Conservation (phyloP, 192 early-diverging fungal genomes). For the Glomus cerebriforme region DNA sequence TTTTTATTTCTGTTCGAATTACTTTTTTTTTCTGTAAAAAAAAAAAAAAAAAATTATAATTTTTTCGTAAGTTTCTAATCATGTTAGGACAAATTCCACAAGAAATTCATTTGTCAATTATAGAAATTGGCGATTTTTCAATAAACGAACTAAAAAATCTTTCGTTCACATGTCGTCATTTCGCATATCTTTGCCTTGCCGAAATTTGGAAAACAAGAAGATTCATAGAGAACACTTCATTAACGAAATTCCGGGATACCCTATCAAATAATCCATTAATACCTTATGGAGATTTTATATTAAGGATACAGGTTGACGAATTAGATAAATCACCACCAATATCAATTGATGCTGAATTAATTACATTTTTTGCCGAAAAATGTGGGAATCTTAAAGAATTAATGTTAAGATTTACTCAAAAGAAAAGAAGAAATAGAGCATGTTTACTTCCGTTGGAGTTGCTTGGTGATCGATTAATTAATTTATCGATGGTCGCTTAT, state of each 20-base stretch:
- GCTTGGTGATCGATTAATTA: slow-evolving; percentile 15
- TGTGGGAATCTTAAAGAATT: slow-evolving; percentile 27
- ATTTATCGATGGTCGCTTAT: background rate
- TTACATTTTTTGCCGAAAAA: slow-evolving; percentile 7
- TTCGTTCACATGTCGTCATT: slow-evolving; percentile 18
- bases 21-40: no score
- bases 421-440: background rate
- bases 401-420: background rate
- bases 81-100: background rate
- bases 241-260: background rate
- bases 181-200: background rate
- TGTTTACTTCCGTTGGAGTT: slow-evolving; percentile 10
- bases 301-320: slow-evolving; percentile 9
- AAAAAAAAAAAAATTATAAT: no score
- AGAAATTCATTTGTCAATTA: background rate
- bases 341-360: slow-evolving; percentile 11
- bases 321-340: slow-evolving; percentile 13
- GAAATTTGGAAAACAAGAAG: slow-evolving; percentile 8
- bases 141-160: background rate
- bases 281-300: slow-evolving; percentile 23
- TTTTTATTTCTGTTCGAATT: no score
- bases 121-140: background rate
- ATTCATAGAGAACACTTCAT: background rate
- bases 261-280: slow-evolving; percentile 4
- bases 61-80: no score